Conservation (phyloP, 495 filamentous ascomycete species). For the Penicillium daleae region DNA sequence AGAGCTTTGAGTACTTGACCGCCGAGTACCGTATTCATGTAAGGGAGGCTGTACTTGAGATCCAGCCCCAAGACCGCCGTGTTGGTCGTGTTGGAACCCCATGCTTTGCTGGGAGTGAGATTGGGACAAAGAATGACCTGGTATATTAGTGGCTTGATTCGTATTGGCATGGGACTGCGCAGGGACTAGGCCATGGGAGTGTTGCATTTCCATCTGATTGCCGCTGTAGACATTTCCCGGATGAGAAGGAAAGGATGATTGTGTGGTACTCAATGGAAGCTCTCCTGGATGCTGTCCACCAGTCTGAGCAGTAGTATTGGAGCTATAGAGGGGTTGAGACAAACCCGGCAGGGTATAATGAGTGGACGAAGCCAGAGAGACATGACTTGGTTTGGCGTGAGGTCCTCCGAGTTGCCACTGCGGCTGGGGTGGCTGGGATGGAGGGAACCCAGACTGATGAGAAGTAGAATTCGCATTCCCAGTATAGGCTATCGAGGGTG, state of each 20-base stretch:
- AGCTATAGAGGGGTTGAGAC: constrained; percentile 12
- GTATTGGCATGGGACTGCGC: background rate
- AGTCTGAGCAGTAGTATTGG: constrained; percentile 15
- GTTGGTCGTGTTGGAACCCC: constrained; percentile 2
- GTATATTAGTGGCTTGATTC: background rate
- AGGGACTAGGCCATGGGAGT: background rate
- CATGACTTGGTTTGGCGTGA: background rate
- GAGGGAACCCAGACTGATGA: constrained; percentile 55
- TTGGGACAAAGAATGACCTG: constrained; percentile 12
- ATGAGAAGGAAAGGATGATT: constrained; percentile 10
- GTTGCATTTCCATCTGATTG: constrained; percentile 5
- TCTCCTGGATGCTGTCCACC: constrained; percentile 12
- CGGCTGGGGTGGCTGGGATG: constrained; percentile 33
- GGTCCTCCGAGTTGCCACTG: constrained; percentile 22
- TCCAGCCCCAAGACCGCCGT: background rate
- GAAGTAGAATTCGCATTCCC: constrained; percentile 51
- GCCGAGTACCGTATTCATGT: constrained; percentile 17
- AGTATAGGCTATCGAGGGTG: background rate
- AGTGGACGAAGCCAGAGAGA: background rate
- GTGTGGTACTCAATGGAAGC: constrained; percentile 1
- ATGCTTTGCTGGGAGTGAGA: constrained; percentile 21
- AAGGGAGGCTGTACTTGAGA: constrained; percentile 7
- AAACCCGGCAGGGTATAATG: constrained; percentile 6
- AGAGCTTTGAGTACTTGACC: constrained; percentile 8
- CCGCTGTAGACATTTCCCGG: background rate